These are phyloP conservation scores for Cyamopsis tetragonoloba DNA, from an alignment of 306 rosid genomes.

Conservation along the genomic window DNA sequence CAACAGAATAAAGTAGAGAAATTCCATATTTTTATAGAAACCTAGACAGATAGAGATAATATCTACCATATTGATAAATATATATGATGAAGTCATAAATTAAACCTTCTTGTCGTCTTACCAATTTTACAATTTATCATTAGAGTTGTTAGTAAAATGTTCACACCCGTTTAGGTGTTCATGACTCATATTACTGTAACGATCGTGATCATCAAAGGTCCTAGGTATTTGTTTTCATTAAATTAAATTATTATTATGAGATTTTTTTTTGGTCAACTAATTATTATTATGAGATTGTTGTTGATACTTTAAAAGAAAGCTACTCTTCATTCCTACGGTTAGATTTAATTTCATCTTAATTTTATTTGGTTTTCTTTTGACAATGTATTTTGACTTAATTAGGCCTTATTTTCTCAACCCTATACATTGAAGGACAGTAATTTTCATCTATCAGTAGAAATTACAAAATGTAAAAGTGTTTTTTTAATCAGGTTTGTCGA, in stretches of 20 bases:
- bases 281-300: no score
- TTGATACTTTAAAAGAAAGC: no score
- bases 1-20: constrained; percentile 15
- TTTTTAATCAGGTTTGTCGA: no score
- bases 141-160: not conserved
- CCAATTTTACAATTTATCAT: not conserved
- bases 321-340: no score
- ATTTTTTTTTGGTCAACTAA: no score
- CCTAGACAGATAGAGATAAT: not conserved
- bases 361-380: no score
- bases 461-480: not conserved
- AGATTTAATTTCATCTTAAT: no score
- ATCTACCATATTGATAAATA: constrained; percentile 19
- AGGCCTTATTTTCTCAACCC: no score
- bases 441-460: not conserved
- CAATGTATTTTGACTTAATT: no score
- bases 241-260: no score
- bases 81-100: constrained; percentile 18
- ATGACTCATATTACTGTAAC: not conserved
- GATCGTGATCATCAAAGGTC: not conserved
- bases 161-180: not conserved
- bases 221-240: not conserved
- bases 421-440: not conserved
- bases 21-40: constrained; percentile 19
- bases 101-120: not conserved